These are phyloP conservation scores for Hericium rajendrae DNA, from an alignment of 768 basidiomycete species.

Conservation along the genomic window DNA sequence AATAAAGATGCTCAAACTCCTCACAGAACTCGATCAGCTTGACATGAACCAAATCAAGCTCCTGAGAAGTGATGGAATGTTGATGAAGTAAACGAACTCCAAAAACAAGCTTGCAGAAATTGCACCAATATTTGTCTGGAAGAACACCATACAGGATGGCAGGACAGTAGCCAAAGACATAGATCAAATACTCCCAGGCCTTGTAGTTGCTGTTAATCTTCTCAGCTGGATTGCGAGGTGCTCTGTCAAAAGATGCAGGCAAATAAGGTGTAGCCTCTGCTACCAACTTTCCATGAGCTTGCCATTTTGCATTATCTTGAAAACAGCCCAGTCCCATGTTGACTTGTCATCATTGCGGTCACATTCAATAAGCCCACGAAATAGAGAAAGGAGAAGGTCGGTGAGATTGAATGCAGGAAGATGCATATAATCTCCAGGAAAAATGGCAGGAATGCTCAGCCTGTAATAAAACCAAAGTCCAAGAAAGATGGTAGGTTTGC, in stretches of 20 bases:
- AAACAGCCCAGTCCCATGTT: constrained; percentile 24
- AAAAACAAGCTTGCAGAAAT: no score
- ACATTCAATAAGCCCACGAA: constrained; percentile 22
- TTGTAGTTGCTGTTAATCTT: constrained; percentile 29
- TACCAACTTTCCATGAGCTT: constrained; percentile 25
- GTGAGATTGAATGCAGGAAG: constrained; percentile 26
- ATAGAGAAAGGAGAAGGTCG: constrained; percentile 24
- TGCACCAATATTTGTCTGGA: constrained; percentile 14
- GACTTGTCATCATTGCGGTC: constrained; percentile 14
- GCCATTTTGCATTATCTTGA: constrained; percentile 21
- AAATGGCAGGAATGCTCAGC: constrained; percentile 23
- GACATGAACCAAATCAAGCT: constrained; percentile 16
- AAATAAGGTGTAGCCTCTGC: constrained; percentile 23
- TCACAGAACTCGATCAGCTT: constrained; percentile 18
- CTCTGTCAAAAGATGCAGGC: constrained; percentile 32
- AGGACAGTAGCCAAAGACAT: constrained; percentile 18
- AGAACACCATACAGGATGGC: constrained; percentile 19
- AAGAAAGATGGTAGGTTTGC: background rate
- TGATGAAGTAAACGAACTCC: constrained; percentile 17
- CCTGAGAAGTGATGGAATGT: background rate
- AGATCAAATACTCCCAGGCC: constrained; percentile 18
- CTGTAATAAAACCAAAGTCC: background rate
- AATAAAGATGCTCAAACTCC: constrained; percentile 30
- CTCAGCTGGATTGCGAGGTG: constrained; percentile 30
- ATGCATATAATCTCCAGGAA: constrained; percentile 32